These are phyloP conservation scores for Aspergillus chevalieri DNA, from an alignment of 2,329 filamentous ascomycete species.

Conservation along the genomic window DNA sequence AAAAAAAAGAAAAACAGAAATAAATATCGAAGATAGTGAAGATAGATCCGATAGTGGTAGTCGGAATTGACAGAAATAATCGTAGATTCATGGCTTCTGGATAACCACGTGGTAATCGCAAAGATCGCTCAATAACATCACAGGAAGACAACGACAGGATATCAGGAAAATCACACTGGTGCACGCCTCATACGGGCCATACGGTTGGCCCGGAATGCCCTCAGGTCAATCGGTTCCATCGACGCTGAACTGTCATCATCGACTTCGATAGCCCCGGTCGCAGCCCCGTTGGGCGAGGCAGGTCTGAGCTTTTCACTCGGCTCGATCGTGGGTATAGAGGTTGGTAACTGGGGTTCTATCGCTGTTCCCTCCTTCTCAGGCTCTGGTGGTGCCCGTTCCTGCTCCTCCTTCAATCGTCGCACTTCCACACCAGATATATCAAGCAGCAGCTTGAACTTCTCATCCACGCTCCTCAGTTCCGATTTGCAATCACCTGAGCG, in stretches of 20 bases:
- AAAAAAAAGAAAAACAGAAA: too few relatives aligned
- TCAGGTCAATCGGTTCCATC: conserved; percentile 14
- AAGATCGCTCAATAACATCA: neutral
- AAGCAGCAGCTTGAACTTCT: conserved; percentile 58
- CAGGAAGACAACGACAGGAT: neutral
- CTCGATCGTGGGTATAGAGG: conserved; percentile 1
- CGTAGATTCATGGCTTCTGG: too few relatives aligned
- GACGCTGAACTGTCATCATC: conserved; percentile 28
- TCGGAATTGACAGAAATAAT: neutral
- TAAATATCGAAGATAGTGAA: neutral
- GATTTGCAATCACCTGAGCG: conserved; percentile 76
- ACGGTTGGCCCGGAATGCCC: conserved; percentile 13
- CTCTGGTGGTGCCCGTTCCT: conserved; percentile 22
- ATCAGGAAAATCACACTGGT: neutral
- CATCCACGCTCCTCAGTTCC: conserved; percentile 65
- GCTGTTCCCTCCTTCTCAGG: conserved; percentile 16
- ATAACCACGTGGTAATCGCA: too few relatives aligned
- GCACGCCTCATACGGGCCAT: neutral
- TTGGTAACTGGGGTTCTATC: neutral
- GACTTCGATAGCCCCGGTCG: conserved; percentile 27
- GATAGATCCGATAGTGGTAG: neutral
- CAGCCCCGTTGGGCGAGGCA: conserved; percentile 15
- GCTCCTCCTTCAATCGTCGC: conserved; percentile 50
- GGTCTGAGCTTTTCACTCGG: conserved; percentile 8
- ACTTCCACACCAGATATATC: conserved; percentile 57